phyloP scores from a whole-genome alignment of 2,329 filamentous ascomycete species.

The Chaetomiaceae sp. region DNA sequence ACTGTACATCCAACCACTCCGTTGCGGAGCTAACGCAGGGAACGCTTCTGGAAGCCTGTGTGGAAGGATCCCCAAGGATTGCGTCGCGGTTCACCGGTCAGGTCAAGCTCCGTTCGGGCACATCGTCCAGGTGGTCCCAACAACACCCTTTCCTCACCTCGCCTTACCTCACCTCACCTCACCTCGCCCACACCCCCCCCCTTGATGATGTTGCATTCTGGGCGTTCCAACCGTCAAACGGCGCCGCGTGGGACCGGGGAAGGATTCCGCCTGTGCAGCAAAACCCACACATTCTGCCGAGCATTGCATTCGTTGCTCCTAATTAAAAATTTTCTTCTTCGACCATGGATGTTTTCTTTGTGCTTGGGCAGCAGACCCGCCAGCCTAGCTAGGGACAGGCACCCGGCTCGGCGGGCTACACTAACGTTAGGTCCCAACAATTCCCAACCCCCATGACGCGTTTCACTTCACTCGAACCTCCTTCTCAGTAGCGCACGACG shows the following conservation, averaged over 20 bases:
- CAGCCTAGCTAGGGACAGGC: not conserved
- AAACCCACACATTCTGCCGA: constrained; percentile 4
- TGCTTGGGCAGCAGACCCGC: not conserved
- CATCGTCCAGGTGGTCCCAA: not conserved
- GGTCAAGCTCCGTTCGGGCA: not conserved
- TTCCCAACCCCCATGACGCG: not conserved
- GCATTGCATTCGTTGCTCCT: not conserved
- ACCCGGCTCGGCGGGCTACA: constrained; percentile 4
- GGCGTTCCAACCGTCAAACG: constrained; percentile 18
- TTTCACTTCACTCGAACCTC: not conserved
- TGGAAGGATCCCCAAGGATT: constrained; percentile 3
- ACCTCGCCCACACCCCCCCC: not conserved
- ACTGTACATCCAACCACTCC: no score
- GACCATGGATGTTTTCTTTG: not conserved
- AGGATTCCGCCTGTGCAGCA: constrained; percentile 20
- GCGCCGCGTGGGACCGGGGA: constrained; percentile 21
- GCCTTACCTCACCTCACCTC: not conserved
- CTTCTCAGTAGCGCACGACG: not conserved
- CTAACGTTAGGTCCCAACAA: not conserved
- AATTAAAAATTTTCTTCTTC: constrained; percentile 7
- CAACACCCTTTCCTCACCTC: not conserved
- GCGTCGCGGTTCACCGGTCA: not conserved
- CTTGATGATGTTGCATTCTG: constrained; percentile 9
- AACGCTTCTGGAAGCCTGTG: constrained; percentile 13
- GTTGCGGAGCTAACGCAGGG: constrained; percentile 1